Evolutionary conservation across 2,329 filamentous ascomycete species (phyloP).

Genomic region (Alternaria sp.): DNA sequence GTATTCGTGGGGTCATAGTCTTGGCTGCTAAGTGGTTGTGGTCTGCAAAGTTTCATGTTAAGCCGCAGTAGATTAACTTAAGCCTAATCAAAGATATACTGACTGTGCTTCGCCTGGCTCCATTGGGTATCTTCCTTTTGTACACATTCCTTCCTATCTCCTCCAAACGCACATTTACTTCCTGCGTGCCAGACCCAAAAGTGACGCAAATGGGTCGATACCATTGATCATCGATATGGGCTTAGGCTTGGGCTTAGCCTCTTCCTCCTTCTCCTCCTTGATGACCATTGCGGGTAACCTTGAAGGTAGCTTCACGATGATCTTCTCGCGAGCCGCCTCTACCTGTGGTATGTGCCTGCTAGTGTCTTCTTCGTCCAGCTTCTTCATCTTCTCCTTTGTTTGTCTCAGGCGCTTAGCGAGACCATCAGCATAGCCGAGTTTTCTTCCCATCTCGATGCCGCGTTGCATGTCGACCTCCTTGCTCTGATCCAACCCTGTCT

Average conservation of each 20-base stretch:
- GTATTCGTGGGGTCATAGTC: not conserved
- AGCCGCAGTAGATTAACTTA: not conserved
- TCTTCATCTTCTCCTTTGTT: not conserved
- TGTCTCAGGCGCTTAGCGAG: not conserved
- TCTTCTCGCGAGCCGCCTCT: not conserved
- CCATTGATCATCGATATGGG: not conserved
- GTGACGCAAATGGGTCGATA: slow-evolving; percentile 3
- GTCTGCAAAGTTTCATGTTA: not conserved
- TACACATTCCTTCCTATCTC: not conserved
- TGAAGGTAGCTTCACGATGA: not conserved
- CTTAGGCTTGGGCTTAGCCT: not conserved
- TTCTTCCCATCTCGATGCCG: not conserved
- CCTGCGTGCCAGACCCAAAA: not conserved
- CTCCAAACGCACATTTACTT: not conserved
- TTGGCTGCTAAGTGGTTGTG: not conserved
- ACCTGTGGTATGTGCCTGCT: not conserved
- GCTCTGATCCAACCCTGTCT: not conserved
- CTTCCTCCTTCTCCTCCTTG: not conserved
- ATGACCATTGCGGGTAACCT: not conserved
- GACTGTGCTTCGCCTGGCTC: not conserved
- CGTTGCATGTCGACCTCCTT: not conserved
- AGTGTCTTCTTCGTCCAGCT: not conserved
- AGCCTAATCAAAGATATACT: not conserved
- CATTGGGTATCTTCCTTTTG: not conserved
- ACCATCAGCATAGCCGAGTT: not conserved